Evolutionary conservation across 257 asterid genomes (phyloP).

Genomic region (Gentiana dahurica): DNA sequence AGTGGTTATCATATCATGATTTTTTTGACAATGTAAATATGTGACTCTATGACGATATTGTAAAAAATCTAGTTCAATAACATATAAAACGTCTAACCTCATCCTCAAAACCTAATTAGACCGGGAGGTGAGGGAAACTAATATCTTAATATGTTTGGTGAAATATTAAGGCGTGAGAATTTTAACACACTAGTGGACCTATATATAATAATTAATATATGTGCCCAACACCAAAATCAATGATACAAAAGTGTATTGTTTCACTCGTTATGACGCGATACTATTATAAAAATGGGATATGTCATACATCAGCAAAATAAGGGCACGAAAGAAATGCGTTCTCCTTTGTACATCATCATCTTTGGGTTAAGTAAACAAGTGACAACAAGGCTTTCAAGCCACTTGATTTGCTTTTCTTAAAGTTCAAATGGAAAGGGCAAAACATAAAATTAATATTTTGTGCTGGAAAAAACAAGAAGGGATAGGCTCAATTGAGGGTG

Average conservation of each 20-base stretch:
- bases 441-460: not conserved
- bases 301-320: conserved; percentile 13
- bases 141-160: too few species aligned
- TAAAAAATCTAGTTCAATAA: too few species aligned
- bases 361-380: conserved; percentile 8
- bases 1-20: too few species aligned
- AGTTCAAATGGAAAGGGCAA: not conserved
- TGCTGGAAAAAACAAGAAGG: not conserved
- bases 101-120: too few species aligned
- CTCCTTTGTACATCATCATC: conserved; percentile 11
- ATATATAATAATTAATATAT: too few species aligned
- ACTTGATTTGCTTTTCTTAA: conserved; percentile 13
- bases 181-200: too few species aligned
- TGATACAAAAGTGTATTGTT: too few species aligned
- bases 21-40: too few species aligned
- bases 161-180: too few species aligned
- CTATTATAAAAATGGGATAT: not conserved
- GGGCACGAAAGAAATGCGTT: conserved; percentile 13
- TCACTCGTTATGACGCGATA: conserved; percentile 10
- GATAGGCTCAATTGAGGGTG: conserved; percentile 8
- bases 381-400: conserved; percentile 37
- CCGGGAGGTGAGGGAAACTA: too few species aligned
- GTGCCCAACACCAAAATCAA: conserved; percentile 4
- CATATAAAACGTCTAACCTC: too few species aligned
- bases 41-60: too few species aligned